Conservation (phyloP, 345 rosid genomes). For the Lepidium sativum region DNA sequence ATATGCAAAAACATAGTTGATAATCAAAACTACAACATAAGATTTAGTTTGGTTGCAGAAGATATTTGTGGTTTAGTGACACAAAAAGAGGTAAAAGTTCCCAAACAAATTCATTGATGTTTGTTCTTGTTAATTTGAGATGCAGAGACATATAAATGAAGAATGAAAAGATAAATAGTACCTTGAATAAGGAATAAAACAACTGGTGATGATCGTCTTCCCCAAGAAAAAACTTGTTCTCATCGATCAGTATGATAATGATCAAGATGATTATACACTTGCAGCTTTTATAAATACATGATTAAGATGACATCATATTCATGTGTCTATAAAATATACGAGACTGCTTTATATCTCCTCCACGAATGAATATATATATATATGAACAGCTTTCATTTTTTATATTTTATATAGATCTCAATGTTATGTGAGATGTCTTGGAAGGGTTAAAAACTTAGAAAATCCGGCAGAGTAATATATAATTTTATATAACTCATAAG, state of each 20-base stretch:
- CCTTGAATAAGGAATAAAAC: conserved; percentile 13
- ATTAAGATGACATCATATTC: conserved; percentile 12
- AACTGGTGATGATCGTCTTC: conserved; percentile 7
- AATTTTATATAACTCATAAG: neutral
- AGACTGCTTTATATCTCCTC: neutral
- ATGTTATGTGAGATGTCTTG: conserved; percentile 3
- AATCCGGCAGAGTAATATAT: neutral
- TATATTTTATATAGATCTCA: neutral
- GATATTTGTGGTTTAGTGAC: neutral
- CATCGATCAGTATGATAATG: neutral
- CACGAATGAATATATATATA: neutral
- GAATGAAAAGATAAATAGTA: neutral
- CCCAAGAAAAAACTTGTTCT: neutral
- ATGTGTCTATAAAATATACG: neutral
- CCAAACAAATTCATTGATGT: neutral
- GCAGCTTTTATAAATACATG: conserved; percentile 2
- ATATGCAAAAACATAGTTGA: neutral
- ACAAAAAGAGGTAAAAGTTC: neutral
- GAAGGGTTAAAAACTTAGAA: conserved; percentile 10
- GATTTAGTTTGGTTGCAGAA: neutral
- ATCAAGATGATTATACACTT: neutral
- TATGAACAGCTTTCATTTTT: neutral
- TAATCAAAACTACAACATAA: neutral
- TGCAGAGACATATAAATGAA: neutral
- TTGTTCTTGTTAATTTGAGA: neutral